phyloP scores from a whole-genome alignment of 2,329 filamentous ascomycete genomes.

The Dactylellina leptospora region DNA sequence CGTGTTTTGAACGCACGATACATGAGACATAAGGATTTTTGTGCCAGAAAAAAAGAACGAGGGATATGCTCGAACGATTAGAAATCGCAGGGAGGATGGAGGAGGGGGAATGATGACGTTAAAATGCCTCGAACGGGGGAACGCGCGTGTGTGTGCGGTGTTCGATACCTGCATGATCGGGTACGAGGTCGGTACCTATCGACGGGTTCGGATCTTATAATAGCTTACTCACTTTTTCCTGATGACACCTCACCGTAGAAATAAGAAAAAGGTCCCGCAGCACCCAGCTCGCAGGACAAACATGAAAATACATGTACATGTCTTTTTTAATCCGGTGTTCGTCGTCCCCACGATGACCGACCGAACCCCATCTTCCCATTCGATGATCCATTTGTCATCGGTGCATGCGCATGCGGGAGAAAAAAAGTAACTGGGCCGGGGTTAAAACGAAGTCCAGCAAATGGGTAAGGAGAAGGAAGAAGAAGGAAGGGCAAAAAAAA shows the following conservation, averaged over 20 bases:
- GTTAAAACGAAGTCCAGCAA: neutral
- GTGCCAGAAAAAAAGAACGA: too few relatives aligned
- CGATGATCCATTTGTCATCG: constrained; percentile 53
- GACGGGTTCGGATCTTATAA: constrained; percentile 42
- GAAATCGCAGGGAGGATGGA: constrained; percentile 3
- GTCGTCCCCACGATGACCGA: constrained; percentile 12
- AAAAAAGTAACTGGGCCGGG: constrained; percentile 9
- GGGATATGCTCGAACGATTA: neutral
- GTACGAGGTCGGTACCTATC: constrained; percentile 17
- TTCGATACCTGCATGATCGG: constrained; percentile 17
- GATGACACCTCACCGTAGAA: neutral
- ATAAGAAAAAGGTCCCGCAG: too few relatives aligned
- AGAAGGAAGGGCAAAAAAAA: constrained; percentile 31
- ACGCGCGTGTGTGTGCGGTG: neutral
- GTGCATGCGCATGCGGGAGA: constrained; percentile 53
- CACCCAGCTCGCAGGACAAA: neutral
- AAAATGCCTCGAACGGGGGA: constrained; percentile 40
- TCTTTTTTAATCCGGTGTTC: neutral
- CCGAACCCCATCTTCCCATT: constrained; percentile 4
- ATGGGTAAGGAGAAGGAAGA: neutral
- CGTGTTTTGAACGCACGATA: too few relatives aligned
- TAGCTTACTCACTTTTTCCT: constrained; percentile 3
- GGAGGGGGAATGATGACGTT: constrained; percentile 25
- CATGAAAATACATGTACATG: neutral
- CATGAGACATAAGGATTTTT: neutral